A percentile compares a stretch with the other conserved stretches of the same genome.
These are phyloP conservation scores for Xylaria sp. DNA, from an alignment of 2,329 filamentous ascomycete genomes.

Conservation along the genomic window DNA sequence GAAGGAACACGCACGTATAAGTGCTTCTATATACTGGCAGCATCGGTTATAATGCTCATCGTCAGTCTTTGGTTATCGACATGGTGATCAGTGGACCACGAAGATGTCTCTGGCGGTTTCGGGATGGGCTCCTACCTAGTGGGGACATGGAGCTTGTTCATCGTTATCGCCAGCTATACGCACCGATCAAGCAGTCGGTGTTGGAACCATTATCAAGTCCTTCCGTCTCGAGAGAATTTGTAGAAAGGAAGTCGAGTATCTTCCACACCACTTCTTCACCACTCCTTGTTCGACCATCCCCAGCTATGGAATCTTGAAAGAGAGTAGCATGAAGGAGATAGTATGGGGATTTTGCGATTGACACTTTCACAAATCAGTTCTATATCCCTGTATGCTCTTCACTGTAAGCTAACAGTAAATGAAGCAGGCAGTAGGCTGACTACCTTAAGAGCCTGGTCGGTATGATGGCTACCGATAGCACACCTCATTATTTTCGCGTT, in stretches of 20 bases:
- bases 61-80: constrained; percentile 6
- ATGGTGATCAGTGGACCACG: constrained; percentile 11
- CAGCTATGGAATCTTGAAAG: too few relatives aligned
- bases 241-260: neutral
- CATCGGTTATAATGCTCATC: neutral
- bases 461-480: too few relatives aligned
- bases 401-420: too few relatives aligned
- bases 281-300: too few relatives aligned
- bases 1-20: constrained; percentile 3
- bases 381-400: too few relatives aligned
- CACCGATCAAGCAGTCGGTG: constrained; percentile 8
- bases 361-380: too few relatives aligned
- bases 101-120: constrained; percentile 9
- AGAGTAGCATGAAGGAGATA: too few relatives aligned
- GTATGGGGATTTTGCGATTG: too few relatives aligned
- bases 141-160: neutral
- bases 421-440: too few relatives aligned
- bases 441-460: too few relatives aligned
- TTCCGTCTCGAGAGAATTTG: neutral
- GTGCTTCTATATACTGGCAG: constrained; percentile 6
- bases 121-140: constrained; percentile 9
- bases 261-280: too few relatives aligned
- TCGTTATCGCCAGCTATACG: constrained; percentile 3
- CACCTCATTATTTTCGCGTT: too few relatives aligned
- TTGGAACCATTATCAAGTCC: neutral